Conservation (phyloP, 1,284 basidiomycete genomes). For the Leccinum insolens region DNA sequence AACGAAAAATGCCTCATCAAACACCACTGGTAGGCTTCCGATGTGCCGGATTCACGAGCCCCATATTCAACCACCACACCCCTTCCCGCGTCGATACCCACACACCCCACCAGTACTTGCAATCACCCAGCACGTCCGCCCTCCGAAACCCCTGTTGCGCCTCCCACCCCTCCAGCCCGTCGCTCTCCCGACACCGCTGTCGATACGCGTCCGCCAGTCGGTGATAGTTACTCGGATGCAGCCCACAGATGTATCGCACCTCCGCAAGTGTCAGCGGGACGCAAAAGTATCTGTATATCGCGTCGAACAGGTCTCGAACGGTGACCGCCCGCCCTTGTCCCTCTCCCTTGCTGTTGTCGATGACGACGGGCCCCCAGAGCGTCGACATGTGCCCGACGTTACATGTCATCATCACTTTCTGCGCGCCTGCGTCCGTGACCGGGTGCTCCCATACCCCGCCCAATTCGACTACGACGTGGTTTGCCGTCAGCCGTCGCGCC, state of each 20-base stretch:
- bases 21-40: slow-evolving; percentile 8
- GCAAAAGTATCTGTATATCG: slow-evolving; percentile 41
- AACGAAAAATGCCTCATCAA: neutral
- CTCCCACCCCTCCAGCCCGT: slow-evolving; percentile 34
- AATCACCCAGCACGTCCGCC: slow-evolving; percentile 40
- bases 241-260: slow-evolving; percentile 26
- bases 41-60: slow-evolving; percentile 25
- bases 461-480: neutral
- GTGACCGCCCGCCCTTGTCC: slow-evolving; percentile 22
- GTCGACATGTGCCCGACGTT: slow-evolving; percentile 27
- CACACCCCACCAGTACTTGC: slow-evolving; percentile 38
- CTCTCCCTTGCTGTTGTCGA: slow-evolving; percentile 22
- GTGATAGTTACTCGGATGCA: slow-evolving; percentile 25
- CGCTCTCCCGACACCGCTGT: slow-evolving; percentile 21
- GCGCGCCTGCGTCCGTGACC: slow-evolving; percentile 31
- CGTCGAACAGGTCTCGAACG: slow-evolving; percentile 38
- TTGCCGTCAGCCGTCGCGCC: neutral
- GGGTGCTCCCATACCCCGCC: slow-evolving; percentile 19
- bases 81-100: slow-evolving; percentile 30
- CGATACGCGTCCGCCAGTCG: slow-evolving; percentile 31
- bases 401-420: slow-evolving; percentile 32
- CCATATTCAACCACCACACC: slow-evolving; percentile 39
- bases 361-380: slow-evolving; percentile 37
- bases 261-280: slow-evolving; percentile 33
- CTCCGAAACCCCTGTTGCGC: slow-evolving; percentile 38